Conservation (phyloP, 1,139 yeast species). For the Saccharomyces pastorianus region DNA sequence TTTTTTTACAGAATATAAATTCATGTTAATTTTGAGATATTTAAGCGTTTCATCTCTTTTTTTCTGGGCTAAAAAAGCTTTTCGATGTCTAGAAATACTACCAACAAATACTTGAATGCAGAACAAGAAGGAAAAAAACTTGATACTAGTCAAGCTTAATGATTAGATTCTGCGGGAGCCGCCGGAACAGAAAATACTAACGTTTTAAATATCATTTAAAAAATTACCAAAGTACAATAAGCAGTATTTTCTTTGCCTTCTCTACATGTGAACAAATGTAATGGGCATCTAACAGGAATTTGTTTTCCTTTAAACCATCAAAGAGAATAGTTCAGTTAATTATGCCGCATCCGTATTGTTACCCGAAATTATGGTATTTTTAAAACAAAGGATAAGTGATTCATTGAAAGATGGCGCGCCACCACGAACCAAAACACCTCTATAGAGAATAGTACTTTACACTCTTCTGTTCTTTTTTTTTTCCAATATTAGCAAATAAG, state of each 20-base stretch:
- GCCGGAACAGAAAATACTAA: too few species aligned
- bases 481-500: background rate
- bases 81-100: too few species aligned
- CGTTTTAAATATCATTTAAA: too few species aligned
- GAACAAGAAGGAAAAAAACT: too few species aligned
- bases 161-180: too few species aligned
- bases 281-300: background rate
- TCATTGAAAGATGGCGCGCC: background rate
- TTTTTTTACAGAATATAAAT: too few species aligned
- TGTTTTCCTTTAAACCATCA: background rate
- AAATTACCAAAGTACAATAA: too few species aligned
- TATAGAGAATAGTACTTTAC: background rate
- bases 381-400: background rate
- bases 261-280: background rate
- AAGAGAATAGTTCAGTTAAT: background rate
- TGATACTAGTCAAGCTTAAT: too few species aligned
- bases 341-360: background rate
- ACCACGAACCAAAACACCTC: background rate
- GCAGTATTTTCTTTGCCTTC: background rate
- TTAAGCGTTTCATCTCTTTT: too few species aligned
- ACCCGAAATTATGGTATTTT: background rate
- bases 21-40: too few species aligned
- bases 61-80: too few species aligned
- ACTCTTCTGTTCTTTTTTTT: background rate
- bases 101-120: too few species aligned